Percentiles rank a stretch among this genome's conserved stretches.
Evolutionary conservation across 768 basidiomycete species (phyloP).

Genomic region (Termitomyces sp.): DNA sequence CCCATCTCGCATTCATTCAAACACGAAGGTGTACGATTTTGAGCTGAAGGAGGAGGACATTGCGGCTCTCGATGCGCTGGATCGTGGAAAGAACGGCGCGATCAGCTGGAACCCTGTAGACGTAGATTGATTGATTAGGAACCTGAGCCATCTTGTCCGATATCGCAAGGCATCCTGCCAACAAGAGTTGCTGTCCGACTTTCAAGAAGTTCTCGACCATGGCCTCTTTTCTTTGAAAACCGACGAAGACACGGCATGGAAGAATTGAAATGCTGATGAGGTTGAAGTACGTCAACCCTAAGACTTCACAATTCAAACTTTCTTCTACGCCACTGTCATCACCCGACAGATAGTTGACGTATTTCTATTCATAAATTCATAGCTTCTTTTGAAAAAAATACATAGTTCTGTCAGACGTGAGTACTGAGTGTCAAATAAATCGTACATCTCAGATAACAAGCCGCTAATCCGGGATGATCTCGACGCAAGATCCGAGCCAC

Average conservation of each 20-base stretch:
- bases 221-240: background rate
- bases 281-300: background rate
- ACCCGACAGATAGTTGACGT: background rate
- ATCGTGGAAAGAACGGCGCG: conserved; percentile 69
- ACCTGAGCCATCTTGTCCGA: background rate
- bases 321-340: conserved; percentile 3
- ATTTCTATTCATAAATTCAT: background rate
- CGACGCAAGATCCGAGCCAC: too few relatives aligned
- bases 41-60: conserved; percentile 66
- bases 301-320: background rate
- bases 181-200: background rate
- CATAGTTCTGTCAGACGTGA: background rate
- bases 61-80: conserved; percentile 59
- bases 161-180: background rate
- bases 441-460: background rate
- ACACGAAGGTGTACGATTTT: conserved; percentile 75
- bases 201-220: background rate
- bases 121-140: conserved; percentile 28
- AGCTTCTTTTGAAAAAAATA: background rate
- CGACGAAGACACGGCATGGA: background rate
- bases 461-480: background rate
- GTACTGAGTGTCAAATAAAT: background rate
- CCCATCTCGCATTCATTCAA: conserved; percentile 66
- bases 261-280: background rate
- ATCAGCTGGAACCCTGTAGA: conserved; percentile 86